A percentile compares a stretch with the other conserved stretches of the same genome.
Evolutionary conservation across 108 stramenopile genomes (phyloP).

Genomic region (Asterionellopsis glacialis): DNA sequence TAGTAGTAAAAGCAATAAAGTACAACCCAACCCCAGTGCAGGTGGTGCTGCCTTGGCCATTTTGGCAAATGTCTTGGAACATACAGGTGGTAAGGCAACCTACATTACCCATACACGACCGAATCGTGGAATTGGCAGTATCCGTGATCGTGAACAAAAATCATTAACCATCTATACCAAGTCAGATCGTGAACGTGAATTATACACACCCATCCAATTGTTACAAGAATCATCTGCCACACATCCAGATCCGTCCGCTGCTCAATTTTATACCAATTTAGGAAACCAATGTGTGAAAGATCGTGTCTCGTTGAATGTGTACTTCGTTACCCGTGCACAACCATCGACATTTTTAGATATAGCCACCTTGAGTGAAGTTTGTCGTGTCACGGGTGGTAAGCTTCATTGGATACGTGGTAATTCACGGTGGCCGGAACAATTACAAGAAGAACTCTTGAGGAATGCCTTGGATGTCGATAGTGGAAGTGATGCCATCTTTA

Average conservation of each 20-base stretch:
- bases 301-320: slow-evolving; percentile 63
- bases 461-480: neutral
- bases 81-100: slow-evolving; percentile 72
- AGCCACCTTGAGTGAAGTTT: slow-evolving; percentile 67
- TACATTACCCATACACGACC: slow-evolving; percentile 64
- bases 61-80: slow-evolving; percentile 57
- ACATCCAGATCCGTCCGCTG: slow-evolving; percentile 22
- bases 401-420: slow-evolving; percentile 54
- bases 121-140: slow-evolving; percentile 62
- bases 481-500: slow-evolving; percentile 71
- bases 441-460: slow-evolving; percentile 49
- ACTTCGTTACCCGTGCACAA: slow-evolving; percentile 39
- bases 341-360: slow-evolving; percentile 60
- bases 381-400: slow-evolving; percentile 60
- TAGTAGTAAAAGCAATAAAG: neutral
- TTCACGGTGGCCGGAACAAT: slow-evolving; percentile 33
- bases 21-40: slow-evolving; percentile 7
- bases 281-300: slow-evolving; percentile 40
- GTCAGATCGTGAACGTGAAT: slow-evolving; percentile 16
- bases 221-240: slow-evolving; percentile 2
- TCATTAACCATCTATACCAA: slow-evolving; percentile 21
- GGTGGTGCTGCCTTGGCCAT: slow-evolving; percentile 79
- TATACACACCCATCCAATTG: slow-evolving; percentile 57
- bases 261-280: slow-evolving; percentile 51
- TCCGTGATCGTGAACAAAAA: slow-evolving; percentile 45